Evolutionary conservation across 768 basidiomycete species (phyloP), one percentile per base, ranked within the genome.

Genomic region (Pulveroboletus sp.): DNA sequence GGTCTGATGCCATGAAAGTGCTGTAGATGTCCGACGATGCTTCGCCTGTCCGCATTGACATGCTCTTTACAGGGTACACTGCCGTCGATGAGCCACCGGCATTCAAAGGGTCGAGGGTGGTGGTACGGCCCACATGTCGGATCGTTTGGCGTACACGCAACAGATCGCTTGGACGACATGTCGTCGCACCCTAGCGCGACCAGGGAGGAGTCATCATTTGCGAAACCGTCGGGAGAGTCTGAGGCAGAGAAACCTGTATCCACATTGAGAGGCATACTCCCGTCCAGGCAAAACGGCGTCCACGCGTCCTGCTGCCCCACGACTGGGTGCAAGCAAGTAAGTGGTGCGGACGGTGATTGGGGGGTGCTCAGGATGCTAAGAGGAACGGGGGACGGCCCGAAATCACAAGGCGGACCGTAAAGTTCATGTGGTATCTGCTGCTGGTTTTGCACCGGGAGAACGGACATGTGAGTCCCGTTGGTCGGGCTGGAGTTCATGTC

Each of bases 11-110:
- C 48, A 30, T 65, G 64, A 0, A 0, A 5, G 0, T 17, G 9
- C 2, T 66, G 52, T 1, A 65, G 14, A 24, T 65, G 64, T 8
- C 49, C 45, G 9, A 47, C 8, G n/a, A 65, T 21, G 41, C 35
- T 47, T 0, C 54, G 62, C 35, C 56, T 66, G 38, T 53, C 45
- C 1, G 52, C 26, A 18, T 6, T 10, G 39, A 64, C 35, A 5
- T 0, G 3, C 8, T 0, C 7, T 15, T 14, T 32, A 31, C 64
- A 66, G 24, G 5, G 21, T 8, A 1, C n/a, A 21, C 3, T 21
- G 4, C 54, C 57, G 2, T 47, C 5, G 5, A 14, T 24, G 15
- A 37, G 1, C 64, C 64, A 64, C 6, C n/a, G 43, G 21, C 62
- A 65, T 35, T 8, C 8, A 44, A 44, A 31, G 10, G 0, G 8